Conservation (phyloP, 331 rosid species). For the Quercus lobata region DNA sequence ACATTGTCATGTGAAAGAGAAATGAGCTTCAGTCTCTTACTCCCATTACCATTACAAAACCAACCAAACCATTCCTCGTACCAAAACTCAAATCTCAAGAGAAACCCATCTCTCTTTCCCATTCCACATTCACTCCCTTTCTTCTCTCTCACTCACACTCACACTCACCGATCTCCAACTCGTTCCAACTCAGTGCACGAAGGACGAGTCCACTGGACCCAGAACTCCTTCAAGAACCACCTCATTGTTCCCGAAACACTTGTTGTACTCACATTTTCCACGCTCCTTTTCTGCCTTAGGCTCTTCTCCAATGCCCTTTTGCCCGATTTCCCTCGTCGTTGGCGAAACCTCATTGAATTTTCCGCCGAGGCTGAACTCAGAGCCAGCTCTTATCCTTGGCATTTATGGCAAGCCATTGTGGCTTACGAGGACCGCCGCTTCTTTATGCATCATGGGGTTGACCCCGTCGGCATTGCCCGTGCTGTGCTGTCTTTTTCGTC, state of each 20-base stretch:
- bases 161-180: neutral
- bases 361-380: slow-evolving; percentile 19
- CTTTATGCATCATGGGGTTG: slow-evolving; percentile 23
- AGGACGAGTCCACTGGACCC: neutral
- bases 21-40: neutral
- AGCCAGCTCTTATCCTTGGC: slow-evolving; percentile 21
- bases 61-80: too few relatives aligned
- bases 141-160: neutral
- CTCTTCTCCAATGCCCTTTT: slow-evolving; percentile 12
- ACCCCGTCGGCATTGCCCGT: slow-evolving; percentile 28
- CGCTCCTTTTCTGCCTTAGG: slow-evolving; percentile 7
- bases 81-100: too few relatives aligned
- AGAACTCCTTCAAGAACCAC: neutral
- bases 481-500: slow-evolving; percentile 23
- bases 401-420: slow-evolving; percentile 17
- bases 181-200: neutral
- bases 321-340: slow-evolving; percentile 25
- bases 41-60: neutral
- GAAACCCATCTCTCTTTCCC: neutral
- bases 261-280: slow-evolving; percentile 9
- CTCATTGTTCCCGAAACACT: neutral
- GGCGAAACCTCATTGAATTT: slow-evolving; percentile 13
- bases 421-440: slow-evolving; percentile 27
- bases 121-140: neutral
- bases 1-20: neutral